A percentile compares a stretch with the other conserved stretches of the same genome.
Conservation (phyloP, 108 stramenopile genomes). For the Cyclostephanos tholiformis region DNA sequence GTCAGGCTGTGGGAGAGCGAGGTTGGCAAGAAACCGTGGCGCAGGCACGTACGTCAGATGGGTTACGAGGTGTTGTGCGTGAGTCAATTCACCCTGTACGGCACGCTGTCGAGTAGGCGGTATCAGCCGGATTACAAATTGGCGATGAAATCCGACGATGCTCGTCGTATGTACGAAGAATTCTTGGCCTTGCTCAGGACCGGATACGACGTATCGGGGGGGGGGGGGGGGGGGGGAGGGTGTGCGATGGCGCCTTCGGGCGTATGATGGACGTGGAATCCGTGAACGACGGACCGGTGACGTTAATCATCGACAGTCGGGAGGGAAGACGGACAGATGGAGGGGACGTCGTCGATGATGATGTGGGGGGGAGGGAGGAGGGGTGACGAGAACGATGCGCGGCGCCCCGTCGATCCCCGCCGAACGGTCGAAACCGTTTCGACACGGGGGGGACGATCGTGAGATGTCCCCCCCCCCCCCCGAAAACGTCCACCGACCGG, state of each 20-base stretch:
- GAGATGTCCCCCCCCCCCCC: too few relatives aligned
- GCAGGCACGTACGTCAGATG: constrained; percentile 78
- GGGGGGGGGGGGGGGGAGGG: constrained; percentile 35
- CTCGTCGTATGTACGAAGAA: constrained; percentile 63
- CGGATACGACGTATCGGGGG: constrained; percentile 46
- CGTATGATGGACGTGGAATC: constrained; percentile 89
- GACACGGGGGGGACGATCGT: too few relatives aligned
- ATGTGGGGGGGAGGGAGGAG: neutral
- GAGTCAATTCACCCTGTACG: constrained; percentile 88
- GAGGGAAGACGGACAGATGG: constrained; percentile 12
- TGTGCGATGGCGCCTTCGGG: constrained; percentile 82
- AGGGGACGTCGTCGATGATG: neutral
- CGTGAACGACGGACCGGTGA: constrained; percentile 92
- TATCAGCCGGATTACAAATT: constrained; percentile 86
- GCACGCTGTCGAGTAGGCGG: constrained; percentile 78
- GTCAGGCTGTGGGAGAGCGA: constrained; percentile 86
- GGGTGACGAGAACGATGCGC: too few relatives aligned
- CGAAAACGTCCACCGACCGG: too few relatives aligned
- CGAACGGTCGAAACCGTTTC: too few relatives aligned
- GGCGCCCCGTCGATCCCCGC: too few relatives aligned
- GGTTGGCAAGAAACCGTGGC: constrained; percentile 59
- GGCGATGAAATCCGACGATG: constrained; percentile 76
- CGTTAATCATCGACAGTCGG: constrained; percentile 82
- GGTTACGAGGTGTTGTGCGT: constrained; percentile 75
- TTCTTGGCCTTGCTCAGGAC: constrained; percentile 69